These are phyloP conservation scores for Cordyceps farinosa DNA, from an alignment of 2,329 filamentous ascomycete genomes.

Conservation along the genomic window DNA sequence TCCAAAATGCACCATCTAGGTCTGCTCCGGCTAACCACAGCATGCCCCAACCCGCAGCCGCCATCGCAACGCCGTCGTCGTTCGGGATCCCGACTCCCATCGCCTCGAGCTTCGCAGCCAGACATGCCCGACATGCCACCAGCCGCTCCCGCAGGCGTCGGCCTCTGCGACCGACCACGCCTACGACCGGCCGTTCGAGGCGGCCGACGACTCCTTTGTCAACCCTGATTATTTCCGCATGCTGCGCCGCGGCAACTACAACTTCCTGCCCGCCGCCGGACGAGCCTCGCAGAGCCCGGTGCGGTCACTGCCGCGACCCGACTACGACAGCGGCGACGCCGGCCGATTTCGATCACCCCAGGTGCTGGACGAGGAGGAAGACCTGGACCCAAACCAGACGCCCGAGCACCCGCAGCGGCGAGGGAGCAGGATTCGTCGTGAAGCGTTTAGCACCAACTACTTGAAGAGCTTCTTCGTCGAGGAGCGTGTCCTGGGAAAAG, in stretches of 20 bases:
- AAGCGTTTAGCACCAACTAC: conserved; percentile 88
- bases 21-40: not conserved
- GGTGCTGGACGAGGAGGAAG: conserved; percentile 26
- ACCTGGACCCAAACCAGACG: not conserved
- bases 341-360: conserved; percentile 20
- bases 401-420: not conserved
- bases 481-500: conserved; percentile 78
- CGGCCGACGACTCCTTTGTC: conserved; percentile 64
- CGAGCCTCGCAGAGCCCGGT: conserved; percentile 51
- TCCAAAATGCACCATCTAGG: not conserved
- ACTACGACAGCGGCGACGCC: conserved; percentile 27
- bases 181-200: conserved; percentile 42
- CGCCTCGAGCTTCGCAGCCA: conserved; percentile 78
- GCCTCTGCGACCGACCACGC: conserved; percentile 45
- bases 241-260: conserved; percentile 59
- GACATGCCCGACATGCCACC: conserved; percentile 87
- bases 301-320: conserved; percentile 49
- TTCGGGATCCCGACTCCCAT: conserved; percentile 80
- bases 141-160: conserved; percentile 52
- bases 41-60: conserved; percentile 53
- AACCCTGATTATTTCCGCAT: conserved; percentile 94
- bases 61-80: conserved; percentile 86
- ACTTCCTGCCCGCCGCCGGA: conserved; percentile 39
- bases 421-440: conserved; percentile 72
- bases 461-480: conserved; percentile 92